Conservation (phyloP, 371 early-diverging fungal species). For the Apophysomyces trapeziformis region DNA sequence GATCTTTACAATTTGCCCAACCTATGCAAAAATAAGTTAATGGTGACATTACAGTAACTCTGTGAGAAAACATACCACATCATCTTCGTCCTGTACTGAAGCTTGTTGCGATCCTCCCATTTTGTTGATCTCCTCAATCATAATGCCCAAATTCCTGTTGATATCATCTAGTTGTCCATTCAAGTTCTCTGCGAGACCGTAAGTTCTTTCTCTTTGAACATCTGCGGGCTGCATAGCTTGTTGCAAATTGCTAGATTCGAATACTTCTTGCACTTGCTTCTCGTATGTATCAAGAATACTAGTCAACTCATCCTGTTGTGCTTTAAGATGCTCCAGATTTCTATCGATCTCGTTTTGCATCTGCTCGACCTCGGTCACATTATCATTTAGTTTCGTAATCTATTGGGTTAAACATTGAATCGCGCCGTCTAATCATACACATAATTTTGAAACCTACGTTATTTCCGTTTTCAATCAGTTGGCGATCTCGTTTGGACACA, state of each 20-base stretch:
- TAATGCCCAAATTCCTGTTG: constrained; percentile 71
- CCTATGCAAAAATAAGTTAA: constrained; percentile 28
- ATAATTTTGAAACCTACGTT: constrained; percentile 52
- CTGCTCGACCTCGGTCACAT: constrained; percentile 73
- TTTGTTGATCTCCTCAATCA: constrained; percentile 90
- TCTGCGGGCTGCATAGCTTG: constrained; percentile 72
- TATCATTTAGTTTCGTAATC: constrained; percentile 77
- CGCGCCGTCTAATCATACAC: not conserved
- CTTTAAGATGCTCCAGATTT: constrained; percentile 83
- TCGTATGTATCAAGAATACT: constrained; percentile 82
- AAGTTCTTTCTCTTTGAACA: constrained; percentile 85
- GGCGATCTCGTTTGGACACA: constrained; percentile 86
- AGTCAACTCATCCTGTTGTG: constrained; percentile 84
- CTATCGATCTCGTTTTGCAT: constrained; percentile 82
- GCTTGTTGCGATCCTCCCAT: constrained; percentile 46
- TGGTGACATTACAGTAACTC: not conserved
- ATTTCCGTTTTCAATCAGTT: constrained; percentile 83
- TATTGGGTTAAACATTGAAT: constrained; percentile 24
- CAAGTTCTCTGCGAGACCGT: constrained; percentile 81
- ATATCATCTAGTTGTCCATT: constrained; percentile 90
- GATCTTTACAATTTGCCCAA: constrained; percentile 87
- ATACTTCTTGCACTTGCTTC: constrained; percentile 62
- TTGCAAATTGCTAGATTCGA: constrained; percentile 53
- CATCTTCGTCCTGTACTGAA: constrained; percentile 43
- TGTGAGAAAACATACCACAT: constrained; percentile 29